Evolutionary conservation across 139 green algal genomes (phyloP).

Genomic region (Spirogloea muscicola): DNA sequence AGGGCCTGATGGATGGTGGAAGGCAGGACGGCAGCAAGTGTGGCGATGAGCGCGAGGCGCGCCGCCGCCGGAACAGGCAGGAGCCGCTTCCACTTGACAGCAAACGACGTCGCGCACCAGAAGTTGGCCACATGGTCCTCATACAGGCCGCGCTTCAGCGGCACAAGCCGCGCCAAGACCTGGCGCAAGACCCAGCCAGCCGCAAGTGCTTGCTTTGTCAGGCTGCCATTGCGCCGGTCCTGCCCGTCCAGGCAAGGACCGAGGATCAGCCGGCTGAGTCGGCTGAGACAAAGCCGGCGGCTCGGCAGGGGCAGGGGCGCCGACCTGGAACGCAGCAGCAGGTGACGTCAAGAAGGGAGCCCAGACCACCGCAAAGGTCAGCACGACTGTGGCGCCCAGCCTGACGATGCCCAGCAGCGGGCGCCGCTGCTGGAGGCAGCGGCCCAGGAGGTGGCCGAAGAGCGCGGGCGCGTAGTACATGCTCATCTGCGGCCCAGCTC

Average conservation of each 20-base stretch:
- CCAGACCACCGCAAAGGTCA: conserved; percentile 76
- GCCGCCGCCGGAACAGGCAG: conserved; percentile 53
- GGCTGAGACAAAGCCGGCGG: too few species aligned
- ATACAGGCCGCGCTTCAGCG: conserved; percentile 80
- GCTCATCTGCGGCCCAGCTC: conserved; percentile 87
- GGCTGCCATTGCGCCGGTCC: too few species aligned
- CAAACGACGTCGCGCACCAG: conserved; percentile 79
- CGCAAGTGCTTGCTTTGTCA: too few species aligned
- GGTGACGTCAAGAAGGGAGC: conserved; percentile 64
- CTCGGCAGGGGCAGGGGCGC: too few species aligned
- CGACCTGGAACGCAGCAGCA: conserved; percentile 20
- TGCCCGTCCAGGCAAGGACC: too few species aligned
- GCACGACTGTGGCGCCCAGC: conserved; percentile 54
- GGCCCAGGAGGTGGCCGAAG: conserved; percentile 88
- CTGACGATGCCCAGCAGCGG: conserved; percentile 48
- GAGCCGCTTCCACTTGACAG: conserved; percentile 81
- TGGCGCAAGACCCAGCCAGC: too few species aligned
- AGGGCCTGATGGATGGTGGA: conserved; percentile 59
- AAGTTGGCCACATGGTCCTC: conserved; percentile 99
- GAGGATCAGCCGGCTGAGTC: too few species aligned
- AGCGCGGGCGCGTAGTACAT: conserved; percentile 94
- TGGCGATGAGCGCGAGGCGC: conserved; percentile 55
- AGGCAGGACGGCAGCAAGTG: conserved; percentile 57
- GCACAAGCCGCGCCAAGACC: conserved; percentile 74
- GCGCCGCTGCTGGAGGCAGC: conserved; percentile 56